A percentile compares a stretch with the other conserved stretches of the same genome.
phyloP scores from a whole-genome alignment of 1,284 basidiomycete genomes.

The Irpex sp. region DNA sequence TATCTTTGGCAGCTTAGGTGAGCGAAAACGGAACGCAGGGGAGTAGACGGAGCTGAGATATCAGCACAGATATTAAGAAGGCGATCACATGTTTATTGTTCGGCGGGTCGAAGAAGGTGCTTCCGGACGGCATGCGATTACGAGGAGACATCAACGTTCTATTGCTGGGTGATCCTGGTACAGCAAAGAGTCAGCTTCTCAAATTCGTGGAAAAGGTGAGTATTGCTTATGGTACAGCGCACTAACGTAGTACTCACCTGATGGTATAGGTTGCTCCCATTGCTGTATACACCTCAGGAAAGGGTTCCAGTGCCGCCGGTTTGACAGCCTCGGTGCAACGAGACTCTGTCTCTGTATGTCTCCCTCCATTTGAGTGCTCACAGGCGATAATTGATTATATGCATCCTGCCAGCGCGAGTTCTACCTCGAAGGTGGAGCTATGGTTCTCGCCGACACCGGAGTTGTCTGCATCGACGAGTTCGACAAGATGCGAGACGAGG shows the following conservation, averaged over 20 bases:
- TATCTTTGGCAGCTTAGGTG: constrained; percentile 93
- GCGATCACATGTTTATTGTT: constrained; percentile 94
- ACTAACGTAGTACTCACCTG: background rate
- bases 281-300: constrained; percentile 97
- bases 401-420: constrained; percentile 77
- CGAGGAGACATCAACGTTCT: constrained; percentile 98
- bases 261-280: constrained; percentile 86
- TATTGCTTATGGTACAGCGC: background rate
- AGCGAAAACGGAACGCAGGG: constrained; percentile 20
- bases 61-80: constrained; percentile 88
- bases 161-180: constrained; percentile 95
- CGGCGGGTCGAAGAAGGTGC: constrained; percentile 96
- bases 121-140: constrained; percentile 97
- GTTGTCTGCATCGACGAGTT: constrained; percentile 99
- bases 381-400: background rate
- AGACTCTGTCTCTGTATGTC: constrained; percentile 77
- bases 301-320: constrained; percentile 97
- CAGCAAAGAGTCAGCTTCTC: constrained; percentile 94
- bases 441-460: constrained; percentile 98
- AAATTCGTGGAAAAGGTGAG: constrained; percentile 97
- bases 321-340: constrained; percentile 97
- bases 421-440: constrained; percentile 98
- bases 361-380: constrained; percentile 23
- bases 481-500: constrained; percentile 99
- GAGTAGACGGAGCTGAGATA: background rate